Evolutionary conservation across 139 green algal genomes (phyloP).

Genomic region (Marvania coccoides): DNA sequence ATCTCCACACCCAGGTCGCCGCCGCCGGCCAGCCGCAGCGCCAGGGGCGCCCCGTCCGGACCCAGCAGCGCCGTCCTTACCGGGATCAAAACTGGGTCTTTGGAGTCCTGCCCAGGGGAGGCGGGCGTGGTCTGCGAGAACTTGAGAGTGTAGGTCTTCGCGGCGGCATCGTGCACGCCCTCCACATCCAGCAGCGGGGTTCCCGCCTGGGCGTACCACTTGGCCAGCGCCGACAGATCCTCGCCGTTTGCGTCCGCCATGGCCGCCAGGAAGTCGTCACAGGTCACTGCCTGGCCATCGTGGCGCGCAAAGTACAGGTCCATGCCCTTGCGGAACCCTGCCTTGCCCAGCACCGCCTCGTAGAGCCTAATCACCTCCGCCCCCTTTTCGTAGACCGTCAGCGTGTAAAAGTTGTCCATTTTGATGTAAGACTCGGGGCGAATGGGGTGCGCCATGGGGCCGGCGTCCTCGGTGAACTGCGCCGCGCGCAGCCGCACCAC

Average conservation of each 20-base stretch:
- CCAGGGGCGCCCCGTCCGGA: constrained; percentile 65
- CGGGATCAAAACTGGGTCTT: constrained; percentile 76
- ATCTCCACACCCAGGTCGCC: constrained; percentile 29
- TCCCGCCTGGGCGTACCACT: constrained; percentile 85
- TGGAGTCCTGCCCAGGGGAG: constrained; percentile 67
- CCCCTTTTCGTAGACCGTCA: constrained; percentile 83
- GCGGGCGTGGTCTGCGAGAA: constrained; percentile 60
- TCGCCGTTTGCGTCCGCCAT: constrained; percentile 93
- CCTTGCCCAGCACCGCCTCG: constrained; percentile 84
- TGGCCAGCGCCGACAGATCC: constrained; percentile 62
- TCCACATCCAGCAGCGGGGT: constrained; percentile 72
- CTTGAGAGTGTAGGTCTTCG: constrained; percentile 73
- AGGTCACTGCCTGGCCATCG: constrained; percentile 93
- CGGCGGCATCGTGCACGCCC: constrained; percentile 59
- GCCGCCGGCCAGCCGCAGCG: constrained; percentile 48
- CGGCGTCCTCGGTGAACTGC: constrained; percentile 92
- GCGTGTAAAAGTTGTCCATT: constrained; percentile 99
- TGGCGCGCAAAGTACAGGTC: constrained; percentile 97
- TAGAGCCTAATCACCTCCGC: constrained; percentile 90
- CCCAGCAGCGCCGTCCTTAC: constrained; percentile 77
- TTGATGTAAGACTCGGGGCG: constrained; percentile 95
- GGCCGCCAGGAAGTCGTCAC: constrained; percentile 93
- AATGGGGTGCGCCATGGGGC: constrained; percentile 94
- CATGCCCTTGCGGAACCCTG: constrained; percentile 94
- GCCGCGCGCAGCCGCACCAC: constrained; percentile 57